A percentile compares a stretch with the other conserved stretches of the same genome.
These are phyloP conservation scores for Tranzscheliella williamsii DNA, from an alignment of 1,284 basidiomycete genomes.

Conservation along the genomic window DNA sequence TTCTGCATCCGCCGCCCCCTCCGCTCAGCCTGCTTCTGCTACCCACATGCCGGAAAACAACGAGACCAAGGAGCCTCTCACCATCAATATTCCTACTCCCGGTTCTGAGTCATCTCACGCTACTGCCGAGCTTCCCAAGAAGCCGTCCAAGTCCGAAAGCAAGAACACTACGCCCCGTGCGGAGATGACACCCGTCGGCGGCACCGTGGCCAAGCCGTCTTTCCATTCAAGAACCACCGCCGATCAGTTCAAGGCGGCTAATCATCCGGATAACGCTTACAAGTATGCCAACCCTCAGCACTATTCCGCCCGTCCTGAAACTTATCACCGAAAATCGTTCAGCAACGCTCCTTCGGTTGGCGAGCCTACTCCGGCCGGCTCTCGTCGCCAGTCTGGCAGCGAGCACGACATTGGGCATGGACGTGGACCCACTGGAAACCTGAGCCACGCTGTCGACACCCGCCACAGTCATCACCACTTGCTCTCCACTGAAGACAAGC, in stretches of 20 bases:
- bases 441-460: constrained; percentile 34
- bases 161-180: neutral
- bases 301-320: constrained; percentile 49
- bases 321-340: constrained; percentile 49
- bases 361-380: constrained; percentile 19
- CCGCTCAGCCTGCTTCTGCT: neutral
- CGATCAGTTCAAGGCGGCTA: constrained; percentile 28
- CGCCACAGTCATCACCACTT: constrained; percentile 28
- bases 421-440: constrained; percentile 35
- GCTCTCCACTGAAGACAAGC: constrained; percentile 58
- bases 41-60: constrained; percentile 7
- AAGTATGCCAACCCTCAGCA: constrained; percentile 50
- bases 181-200: constrained; percentile 21
- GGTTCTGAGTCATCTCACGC: constrained; percentile 3
- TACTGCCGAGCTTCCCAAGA: constrained; percentile 31
- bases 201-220: constrained; percentile 14
- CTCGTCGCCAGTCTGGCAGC: constrained; percentile 22
- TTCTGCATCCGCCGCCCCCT: neutral
- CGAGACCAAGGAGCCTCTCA: constrained; percentile 18
- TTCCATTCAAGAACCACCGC: constrained; percentile 50
- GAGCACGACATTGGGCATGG: constrained; percentile 37
- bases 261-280: constrained; percentile 40
- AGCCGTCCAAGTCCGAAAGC: constrained; percentile 22
- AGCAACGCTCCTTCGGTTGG: constrained; percentile 21
- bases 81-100: constrained; percentile 32